These are phyloP conservation scores for Citrus reticulata DNA, from an alignment of 345 rosid genomes.

Conservation along the genomic window DNA sequence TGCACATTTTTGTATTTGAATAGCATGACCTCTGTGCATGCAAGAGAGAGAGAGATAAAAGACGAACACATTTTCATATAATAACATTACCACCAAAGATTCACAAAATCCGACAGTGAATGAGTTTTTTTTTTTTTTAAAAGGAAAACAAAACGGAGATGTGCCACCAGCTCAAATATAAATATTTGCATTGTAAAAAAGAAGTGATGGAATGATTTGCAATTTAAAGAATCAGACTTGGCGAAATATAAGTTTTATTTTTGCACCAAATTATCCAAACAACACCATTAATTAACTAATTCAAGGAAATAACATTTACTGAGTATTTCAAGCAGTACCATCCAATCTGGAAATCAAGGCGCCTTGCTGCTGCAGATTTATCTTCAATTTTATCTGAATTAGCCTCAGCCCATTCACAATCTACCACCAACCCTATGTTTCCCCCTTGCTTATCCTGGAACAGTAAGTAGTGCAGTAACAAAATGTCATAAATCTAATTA, in stretches of 20 bases:
- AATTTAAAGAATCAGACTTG: not conserved
- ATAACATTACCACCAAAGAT: not conserved
- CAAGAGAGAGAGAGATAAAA: not conserved
- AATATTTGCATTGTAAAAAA: not conserved
- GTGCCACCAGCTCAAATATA: not conserved
- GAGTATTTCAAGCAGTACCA: constrained; percentile 43
- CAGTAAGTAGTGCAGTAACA: not conserved
- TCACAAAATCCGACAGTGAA: not conserved
- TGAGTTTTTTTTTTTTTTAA: not conserved
- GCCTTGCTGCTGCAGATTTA: constrained; percentile 61
- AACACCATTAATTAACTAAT: not conserved
- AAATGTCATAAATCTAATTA: not conserved
- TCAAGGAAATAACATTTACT: not conserved
- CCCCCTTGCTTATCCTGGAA: constrained; percentile 76
- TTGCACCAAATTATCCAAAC: not conserved
- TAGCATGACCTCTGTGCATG: not conserved
- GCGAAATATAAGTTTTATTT: not conserved
- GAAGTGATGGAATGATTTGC: not conserved
- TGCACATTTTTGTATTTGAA: not conserved
- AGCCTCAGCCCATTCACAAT: constrained; percentile 76
- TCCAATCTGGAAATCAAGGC: constrained; percentile 84
- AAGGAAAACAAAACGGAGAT: too few relatives aligned
- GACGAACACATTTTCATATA: not conserved
- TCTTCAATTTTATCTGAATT: constrained; percentile 56
- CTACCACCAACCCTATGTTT: constrained; percentile 65